A percentile compares a stretch with the other conserved stretches of the same genome.
Conservation (phyloP, 257 asterid species). For the Solanum pinnatisectum region DNA sequence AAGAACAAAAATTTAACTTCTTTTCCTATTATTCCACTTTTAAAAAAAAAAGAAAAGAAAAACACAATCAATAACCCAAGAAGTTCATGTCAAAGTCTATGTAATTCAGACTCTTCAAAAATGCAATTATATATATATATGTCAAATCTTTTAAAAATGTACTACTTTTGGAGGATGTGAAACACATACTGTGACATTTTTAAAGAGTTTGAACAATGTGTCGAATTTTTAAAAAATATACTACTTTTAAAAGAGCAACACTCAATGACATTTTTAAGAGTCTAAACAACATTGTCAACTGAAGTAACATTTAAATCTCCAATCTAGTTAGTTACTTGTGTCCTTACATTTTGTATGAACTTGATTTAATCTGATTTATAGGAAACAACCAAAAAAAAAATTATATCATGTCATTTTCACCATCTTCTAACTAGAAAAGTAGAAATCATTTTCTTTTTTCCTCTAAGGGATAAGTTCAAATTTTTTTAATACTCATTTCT, state of each 20-base stretch:
- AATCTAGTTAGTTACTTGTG: background rate
- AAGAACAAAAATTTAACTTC: background rate
- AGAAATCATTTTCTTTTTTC: background rate
- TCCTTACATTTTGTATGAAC: background rate
- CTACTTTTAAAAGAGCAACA: accelerated
- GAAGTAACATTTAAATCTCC: background rate
- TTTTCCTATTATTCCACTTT: background rate
- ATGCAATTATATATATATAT: too few relatives aligned
- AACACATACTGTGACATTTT: too few relatives aligned
- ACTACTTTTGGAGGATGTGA: background rate
- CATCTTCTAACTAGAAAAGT: background rate
- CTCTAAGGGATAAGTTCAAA: background rate
- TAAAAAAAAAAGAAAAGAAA: background rate
- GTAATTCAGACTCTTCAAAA: background rate
- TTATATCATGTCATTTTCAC: background rate
- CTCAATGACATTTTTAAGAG: background rate
- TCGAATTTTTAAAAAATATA: too few relatives aligned
- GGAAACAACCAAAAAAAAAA: background rate
- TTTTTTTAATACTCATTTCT: background rate
- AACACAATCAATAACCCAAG: background rate
- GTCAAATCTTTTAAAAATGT: background rate
- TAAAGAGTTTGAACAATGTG: too few relatives aligned
- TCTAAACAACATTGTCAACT: background rate
- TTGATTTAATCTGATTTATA: background rate
- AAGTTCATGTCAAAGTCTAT: background rate